Conservation (phyloP, 495 filamentous ascomycete genomes). For the Hypoxylon fragiforme region DNA sequence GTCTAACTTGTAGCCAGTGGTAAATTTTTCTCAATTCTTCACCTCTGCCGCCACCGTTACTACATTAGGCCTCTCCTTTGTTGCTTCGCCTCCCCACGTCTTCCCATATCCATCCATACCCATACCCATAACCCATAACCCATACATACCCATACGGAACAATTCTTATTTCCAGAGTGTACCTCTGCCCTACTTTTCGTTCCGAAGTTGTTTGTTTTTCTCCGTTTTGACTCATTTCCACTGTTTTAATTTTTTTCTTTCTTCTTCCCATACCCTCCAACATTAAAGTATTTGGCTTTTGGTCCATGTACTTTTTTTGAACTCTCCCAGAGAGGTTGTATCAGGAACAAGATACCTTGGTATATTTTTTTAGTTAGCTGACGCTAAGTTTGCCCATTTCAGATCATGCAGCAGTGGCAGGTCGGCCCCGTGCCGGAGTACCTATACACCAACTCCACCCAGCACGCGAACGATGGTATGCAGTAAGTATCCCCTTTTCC, state of each 20-base stretch:
- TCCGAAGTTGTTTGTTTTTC: slow-evolving; percentile 11
- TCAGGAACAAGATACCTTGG: slow-evolving; percentile 27
- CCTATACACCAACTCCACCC: slow-evolving; percentile 52
- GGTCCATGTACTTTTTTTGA: slow-evolving; percentile 21
- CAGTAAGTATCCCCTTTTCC: slow-evolving; percentile 51
- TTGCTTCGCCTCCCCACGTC: slow-evolving; percentile 27
- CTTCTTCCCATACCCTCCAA: too few relatives aligned
- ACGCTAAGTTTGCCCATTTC: slow-evolving; percentile 39
- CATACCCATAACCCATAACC: too few relatives aligned
- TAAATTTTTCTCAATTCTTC: slow-evolving; percentile 16
- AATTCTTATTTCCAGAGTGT: slow-evolving; percentile 20
- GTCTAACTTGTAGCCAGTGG: slow-evolving; percentile 21
- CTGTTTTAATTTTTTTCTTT: slow-evolving; percentile 15
- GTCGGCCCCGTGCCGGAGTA: slow-evolving; percentile 53
- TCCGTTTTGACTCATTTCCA: slow-evolving; percentile 19
- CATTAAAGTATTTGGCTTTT: slow-evolving; percentile 10
- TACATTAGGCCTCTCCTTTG: slow-evolving; percentile 4
- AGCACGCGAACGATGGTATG: slow-evolving; percentile 49
- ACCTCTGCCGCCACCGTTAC: slow-evolving; percentile 21
- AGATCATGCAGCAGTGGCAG: slow-evolving; percentile 59
- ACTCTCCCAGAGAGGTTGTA: slow-evolving; percentile 25
- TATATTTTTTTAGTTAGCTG: slow-evolving; percentile 28
- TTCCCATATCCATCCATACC: slow-evolving; percentile 1
- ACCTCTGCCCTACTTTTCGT: slow-evolving; percentile 11
- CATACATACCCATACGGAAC: slow-evolving; percentile 8